phyloP scores from a whole-genome alignment of 2,329 filamentous ascomycete species.

The Beauveria australis region DNA sequence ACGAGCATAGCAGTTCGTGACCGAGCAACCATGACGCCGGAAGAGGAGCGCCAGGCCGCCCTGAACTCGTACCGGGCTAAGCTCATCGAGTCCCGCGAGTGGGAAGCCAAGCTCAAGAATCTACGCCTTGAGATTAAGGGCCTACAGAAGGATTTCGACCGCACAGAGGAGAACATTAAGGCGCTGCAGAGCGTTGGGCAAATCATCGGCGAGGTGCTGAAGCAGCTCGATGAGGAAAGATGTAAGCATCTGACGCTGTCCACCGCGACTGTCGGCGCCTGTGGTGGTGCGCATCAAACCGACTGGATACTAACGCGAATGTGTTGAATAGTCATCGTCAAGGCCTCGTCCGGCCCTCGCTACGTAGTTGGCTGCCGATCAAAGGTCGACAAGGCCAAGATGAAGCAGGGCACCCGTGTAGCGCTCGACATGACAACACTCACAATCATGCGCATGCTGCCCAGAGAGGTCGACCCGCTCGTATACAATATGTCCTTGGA shows the following conservation, averaged over 20 bases:
- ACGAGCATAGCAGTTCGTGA: conserved; percentile 1
- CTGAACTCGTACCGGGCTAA: conserved; percentile 72
- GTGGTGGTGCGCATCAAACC: conserved; percentile 15
- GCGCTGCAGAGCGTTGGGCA: conserved; percentile 97
- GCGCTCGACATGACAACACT: conserved; percentile 98
- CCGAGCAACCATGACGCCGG: conserved; percentile 37
- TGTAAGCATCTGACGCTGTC: conserved; percentile 51
- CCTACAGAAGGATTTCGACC: conserved; percentile 87
- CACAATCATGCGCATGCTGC: conserved; percentile 99
- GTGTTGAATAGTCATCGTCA: conserved; percentile 77
- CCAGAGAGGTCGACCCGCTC: conserved; percentile 92
- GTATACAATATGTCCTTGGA: conserved; percentile 99
- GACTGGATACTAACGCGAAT: background rate
- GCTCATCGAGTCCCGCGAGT: conserved; percentile 91
- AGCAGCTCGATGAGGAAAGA: conserved; percentile 97
- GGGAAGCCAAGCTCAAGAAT: conserved; percentile 95
- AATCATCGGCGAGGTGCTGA: conserved; percentile 97
- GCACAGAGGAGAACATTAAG: conserved; percentile 99
- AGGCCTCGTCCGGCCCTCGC: conserved; percentile 91
- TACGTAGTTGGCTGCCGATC: conserved; percentile 98
- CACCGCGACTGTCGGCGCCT: background rate
- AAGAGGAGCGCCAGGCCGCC: conserved; percentile 58
- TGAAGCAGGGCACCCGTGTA: conserved; percentile 97
- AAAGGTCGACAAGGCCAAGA: conserved; percentile 93
- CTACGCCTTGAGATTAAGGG: conserved; percentile 94